Evolutionary conservation across 805 yeast species (phyloP).

Genomic region (Ogataea nonfermentans): DNA sequence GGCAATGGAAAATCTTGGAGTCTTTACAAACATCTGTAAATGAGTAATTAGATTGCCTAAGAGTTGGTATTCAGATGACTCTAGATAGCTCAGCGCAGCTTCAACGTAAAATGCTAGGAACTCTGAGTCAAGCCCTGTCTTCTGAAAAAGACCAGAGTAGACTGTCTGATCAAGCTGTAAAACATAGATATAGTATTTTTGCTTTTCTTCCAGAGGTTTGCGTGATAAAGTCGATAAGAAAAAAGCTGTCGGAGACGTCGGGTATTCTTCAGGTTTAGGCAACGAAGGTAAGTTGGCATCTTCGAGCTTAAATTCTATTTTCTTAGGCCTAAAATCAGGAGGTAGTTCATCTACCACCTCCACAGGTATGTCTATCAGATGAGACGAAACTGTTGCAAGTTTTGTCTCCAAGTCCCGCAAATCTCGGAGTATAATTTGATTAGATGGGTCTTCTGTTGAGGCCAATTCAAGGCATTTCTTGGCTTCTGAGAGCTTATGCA

Average conservation of each 20-base stretch:
- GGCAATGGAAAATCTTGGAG: slow-evolving; percentile 38
- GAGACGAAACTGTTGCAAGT: not conserved
- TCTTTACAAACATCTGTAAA: slow-evolving; percentile 31
- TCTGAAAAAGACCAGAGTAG: slow-evolving; percentile 35
- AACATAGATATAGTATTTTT: slow-evolving; percentile 38
- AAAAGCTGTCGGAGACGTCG: slow-evolving; percentile 45
- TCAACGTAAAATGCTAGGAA: slow-evolving; percentile 47
- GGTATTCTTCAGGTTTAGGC: slow-evolving; percentile 7
- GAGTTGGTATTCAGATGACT: slow-evolving; percentile 21
- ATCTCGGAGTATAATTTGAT: slow-evolving; percentile 10
- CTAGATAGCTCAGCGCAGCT: slow-evolving; percentile 32
- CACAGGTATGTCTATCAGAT: slow-evolving; percentile 6
- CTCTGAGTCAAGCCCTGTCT: slow-evolving; percentile 49
- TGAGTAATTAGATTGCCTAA: slow-evolving; percentile 22
- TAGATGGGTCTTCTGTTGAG: slow-evolving; percentile 6
- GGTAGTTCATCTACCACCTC: slow-evolving; percentile 10
- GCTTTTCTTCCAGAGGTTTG: slow-evolving; percentile 30
- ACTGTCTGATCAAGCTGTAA: slow-evolving; percentile 29
- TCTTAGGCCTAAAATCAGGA: slow-evolving; percentile 1
- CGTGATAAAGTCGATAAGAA: slow-evolving; percentile 40
- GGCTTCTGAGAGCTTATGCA: slow-evolving; percentile 31
- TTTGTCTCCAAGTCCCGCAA: slow-evolving; percentile 1
- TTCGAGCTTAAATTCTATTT: slow-evolving; percentile 18
- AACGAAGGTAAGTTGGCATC: slow-evolving; percentile 36
- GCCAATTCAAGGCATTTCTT: slow-evolving; percentile 33